Evolutionary conservation across 2,329 filamentous ascomycete species (phyloP).

Genomic region (Parastagonospora nodorum): DNA sequence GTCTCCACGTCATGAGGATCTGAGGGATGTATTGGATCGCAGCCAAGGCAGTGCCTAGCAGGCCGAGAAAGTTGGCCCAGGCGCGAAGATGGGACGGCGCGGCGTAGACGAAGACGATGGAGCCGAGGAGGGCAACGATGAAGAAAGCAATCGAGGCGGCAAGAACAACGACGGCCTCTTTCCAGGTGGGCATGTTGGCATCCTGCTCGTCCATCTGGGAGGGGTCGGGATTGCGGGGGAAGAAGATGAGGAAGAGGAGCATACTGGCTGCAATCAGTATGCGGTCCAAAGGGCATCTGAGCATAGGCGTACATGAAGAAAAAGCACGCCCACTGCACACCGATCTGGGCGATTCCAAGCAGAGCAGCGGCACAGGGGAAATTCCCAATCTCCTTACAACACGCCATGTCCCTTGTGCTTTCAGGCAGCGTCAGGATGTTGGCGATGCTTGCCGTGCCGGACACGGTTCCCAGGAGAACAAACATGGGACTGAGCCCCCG

Average conservation of each 20-base stretch:
- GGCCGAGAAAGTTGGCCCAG: slow-evolving; percentile 86
- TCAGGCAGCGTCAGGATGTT: slow-evolving; percentile 90
- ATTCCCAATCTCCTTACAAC: slow-evolving; percentile 79
- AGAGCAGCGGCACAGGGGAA: slow-evolving; percentile 86
- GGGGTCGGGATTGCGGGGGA: slow-evolving; percentile 54
- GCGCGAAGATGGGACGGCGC: slow-evolving; percentile 67
- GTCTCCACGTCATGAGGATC: slow-evolving; percentile 85
- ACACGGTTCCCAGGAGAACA: slow-evolving; percentile 89
- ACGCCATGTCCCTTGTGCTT: slow-evolving; percentile 80
- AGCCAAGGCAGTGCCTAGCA: slow-evolving; percentile 78
- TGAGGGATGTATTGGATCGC: slow-evolving; percentile 93
- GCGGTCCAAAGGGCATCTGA: not conserved
- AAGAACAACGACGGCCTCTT: slow-evolving; percentile 78
- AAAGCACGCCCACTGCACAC: slow-evolving; percentile 90
- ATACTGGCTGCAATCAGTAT: slow-evolving; percentile 62
- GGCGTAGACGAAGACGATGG: slow-evolving; percentile 69
- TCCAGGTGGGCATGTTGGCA: slow-evolving; percentile 62
- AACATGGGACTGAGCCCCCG: slow-evolving; percentile 97
- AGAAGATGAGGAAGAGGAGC: slow-evolving; percentile 92
- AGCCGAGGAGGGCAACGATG: slow-evolving; percentile 67
- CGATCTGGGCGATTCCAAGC: slow-evolving; percentile 88
- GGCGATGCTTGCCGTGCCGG: slow-evolving; percentile 83
- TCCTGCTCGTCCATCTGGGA: slow-evolving; percentile 32
- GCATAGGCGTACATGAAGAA: slow-evolving; percentile 72
- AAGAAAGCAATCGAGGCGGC: slow-evolving; percentile 75